Conservation (phyloP, 1,284 basidiomycete species). For the Neolentinus lepideus region DNA sequence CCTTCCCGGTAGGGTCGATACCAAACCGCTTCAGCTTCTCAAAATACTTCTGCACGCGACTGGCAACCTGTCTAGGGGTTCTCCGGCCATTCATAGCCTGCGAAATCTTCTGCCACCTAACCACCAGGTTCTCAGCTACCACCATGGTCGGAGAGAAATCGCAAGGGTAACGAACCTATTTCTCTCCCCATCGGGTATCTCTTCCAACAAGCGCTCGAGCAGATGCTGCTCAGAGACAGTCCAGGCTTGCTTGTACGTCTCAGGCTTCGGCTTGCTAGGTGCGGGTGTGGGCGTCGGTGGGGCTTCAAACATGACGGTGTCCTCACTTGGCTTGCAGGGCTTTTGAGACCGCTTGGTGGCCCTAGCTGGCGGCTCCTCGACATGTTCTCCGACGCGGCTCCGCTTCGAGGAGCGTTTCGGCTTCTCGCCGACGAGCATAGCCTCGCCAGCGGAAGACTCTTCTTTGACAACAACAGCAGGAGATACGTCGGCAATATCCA, state of each 20-base stretch:
- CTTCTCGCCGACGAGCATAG: neutral
- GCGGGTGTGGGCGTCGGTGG: conserved; percentile 1
- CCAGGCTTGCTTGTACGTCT: conserved; percentile 77
- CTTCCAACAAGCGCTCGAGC: conserved; percentile 60
- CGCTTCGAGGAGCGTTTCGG: neutral
- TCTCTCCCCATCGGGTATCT: conserved; percentile 71
- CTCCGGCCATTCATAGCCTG: conserved; percentile 67
- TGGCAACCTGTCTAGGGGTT: conserved; percentile 77
- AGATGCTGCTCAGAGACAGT: conserved; percentile 66
- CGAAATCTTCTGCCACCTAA: conserved; percentile 74
- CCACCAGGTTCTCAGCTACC: neutral
- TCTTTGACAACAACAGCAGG: neutral
- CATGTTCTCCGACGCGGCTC: neutral
- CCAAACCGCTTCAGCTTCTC: conserved; percentile 75
- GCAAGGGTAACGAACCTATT: conserved; percentile 42
- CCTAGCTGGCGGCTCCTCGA: neutral
- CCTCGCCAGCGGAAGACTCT: too few relatives aligned
- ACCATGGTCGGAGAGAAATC: neutral
- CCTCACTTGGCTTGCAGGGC: neutral
- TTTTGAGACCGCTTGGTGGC: neutral
- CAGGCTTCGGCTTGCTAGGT: conserved; percentile 38
- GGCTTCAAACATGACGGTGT: neutral
- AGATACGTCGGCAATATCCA: conserved; percentile 28
- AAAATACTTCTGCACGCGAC: conserved; percentile 79
- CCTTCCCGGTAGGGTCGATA: conserved; percentile 22